phyloP scores from a whole-genome alignment of 2,329 filamentous ascomycete genomes.

The Elsinoe fawcettii region DNA sequence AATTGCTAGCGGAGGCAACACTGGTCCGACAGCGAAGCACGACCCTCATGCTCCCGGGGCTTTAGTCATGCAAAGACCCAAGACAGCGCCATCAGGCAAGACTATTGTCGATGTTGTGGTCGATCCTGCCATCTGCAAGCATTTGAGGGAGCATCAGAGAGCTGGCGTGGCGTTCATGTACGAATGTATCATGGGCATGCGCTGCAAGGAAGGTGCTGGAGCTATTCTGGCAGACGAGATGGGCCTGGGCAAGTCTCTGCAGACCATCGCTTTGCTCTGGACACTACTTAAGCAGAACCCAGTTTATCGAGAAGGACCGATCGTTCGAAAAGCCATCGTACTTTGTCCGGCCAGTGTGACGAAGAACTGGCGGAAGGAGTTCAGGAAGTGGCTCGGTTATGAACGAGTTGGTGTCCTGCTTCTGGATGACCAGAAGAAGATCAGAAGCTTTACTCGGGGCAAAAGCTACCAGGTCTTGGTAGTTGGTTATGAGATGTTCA shows the following conservation, averaged over 20 bases:
- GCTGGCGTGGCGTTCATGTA: conserved; percentile 65
- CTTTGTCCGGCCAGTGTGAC: conserved; percentile 67
- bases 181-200: conserved; percentile 68
- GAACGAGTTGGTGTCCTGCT: conserved; percentile 63
- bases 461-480: conserved; percentile 64
- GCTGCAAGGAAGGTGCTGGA: conserved; percentile 57
- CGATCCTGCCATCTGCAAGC: conserved; percentile 56
- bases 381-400: conserved; percentile 65
- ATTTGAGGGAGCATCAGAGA: conserved; percentile 59
- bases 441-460: conserved; percentile 62
- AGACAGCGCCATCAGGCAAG: conserved; percentile 50
- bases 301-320: conserved; percentile 49
- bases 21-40: conserved; percentile 54
- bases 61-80: conserved; percentile 59
- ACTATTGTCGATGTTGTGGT: conserved; percentile 65
- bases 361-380: conserved; percentile 66
- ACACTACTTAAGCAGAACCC: conserved; percentile 66
- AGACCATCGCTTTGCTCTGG: conserved; percentile 65
- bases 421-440: conserved; percentile 50
- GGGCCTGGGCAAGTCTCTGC: conserved; percentile 66
- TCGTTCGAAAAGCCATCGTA: conserved; percentile 63
- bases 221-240: conserved; percentile 69
- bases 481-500: conserved; percentile 63
- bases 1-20: conserved; percentile 21
- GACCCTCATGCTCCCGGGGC: conserved; percentile 53